Evolutionary conservation across 805 yeast species (phyloP).

Genomic region (Middelhovenomyces tepae): DNA sequence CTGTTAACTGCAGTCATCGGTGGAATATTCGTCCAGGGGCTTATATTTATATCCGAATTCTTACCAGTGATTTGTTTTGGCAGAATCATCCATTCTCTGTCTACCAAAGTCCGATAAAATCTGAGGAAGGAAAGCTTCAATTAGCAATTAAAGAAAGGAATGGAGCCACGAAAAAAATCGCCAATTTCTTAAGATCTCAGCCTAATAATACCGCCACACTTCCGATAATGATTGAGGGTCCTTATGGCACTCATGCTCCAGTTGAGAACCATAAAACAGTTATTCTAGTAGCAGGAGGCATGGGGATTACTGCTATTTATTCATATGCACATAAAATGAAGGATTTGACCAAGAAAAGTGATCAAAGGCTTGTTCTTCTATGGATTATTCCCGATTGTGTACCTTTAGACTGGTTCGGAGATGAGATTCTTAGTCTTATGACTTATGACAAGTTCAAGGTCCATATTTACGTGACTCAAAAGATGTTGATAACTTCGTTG

Average conservation of each 20-base stretch:
- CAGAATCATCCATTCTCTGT: slow-evolving; percentile 67
- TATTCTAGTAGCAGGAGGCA: slow-evolving; percentile 63
- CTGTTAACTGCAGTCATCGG: slow-evolving; percentile 30
- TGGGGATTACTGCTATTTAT: slow-evolving; percentile 59
- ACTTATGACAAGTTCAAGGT: slow-evolving; percentile 20
- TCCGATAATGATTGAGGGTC: slow-evolving; percentile 47
- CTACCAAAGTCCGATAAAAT: neutral
- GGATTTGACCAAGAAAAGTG: slow-evolving; percentile 24
- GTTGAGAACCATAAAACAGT: slow-evolving; percentile 43
- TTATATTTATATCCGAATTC: slow-evolving; percentile 41
- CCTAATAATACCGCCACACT: slow-evolving; percentile 13
- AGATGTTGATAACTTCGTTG: slow-evolving; percentile 2
- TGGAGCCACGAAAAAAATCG: slow-evolving; percentile 1
- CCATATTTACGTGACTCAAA: slow-evolving; percentile 12
- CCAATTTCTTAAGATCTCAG: slow-evolving; percentile 3
- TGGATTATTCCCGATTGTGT: slow-evolving; percentile 53
- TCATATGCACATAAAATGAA: slow-evolving; percentile 31
- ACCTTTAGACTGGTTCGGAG: slow-evolving; percentile 39
- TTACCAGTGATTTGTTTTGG: slow-evolving; percentile 37
- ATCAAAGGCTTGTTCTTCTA: slow-evolving; percentile 36
- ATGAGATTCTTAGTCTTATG: slow-evolving; percentile 29
- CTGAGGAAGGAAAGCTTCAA: neutral
- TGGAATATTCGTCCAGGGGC: slow-evolving; percentile 47
- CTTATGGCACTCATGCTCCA: slow-evolving; percentile 52
- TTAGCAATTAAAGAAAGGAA: slow-evolving; percentile 2